These are phyloP conservation scores for Holtermannia corniformis DNA, from an alignment of 768 basidiomycete genomes.

Conservation along the genomic window DNA sequence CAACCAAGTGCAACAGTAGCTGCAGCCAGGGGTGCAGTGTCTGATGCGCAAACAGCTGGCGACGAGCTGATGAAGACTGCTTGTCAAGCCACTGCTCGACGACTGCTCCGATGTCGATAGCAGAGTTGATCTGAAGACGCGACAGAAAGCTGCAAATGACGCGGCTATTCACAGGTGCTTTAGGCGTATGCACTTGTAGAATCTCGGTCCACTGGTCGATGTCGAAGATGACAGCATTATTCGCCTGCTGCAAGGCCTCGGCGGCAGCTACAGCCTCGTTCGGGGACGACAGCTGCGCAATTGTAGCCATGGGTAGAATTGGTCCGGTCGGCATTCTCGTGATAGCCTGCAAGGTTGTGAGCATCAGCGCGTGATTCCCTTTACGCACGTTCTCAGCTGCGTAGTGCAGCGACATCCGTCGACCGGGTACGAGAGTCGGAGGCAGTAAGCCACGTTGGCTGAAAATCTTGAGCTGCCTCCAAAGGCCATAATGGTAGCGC, in stretches of 20 bases:
- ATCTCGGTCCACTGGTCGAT: neutral
- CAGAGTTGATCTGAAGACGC: neutral
- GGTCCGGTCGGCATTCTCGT: no score
- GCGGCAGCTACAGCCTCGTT: neutral
- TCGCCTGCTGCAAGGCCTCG: neutral
- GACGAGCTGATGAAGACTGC: neutral
- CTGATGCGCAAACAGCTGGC: slow-evolving; percentile 6
- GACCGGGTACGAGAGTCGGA: neutral
- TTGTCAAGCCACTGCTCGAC: slow-evolving; percentile 17
- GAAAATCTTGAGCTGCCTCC: neutral
- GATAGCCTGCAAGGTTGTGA: no score
- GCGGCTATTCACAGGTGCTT: neutral
- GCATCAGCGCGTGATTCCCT: no score
- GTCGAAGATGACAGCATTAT: neutral
- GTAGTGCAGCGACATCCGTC: neutral
- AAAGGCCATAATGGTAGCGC: slow-evolving; percentile 7
- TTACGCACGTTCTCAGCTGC: no score
- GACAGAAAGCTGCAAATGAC: neutral
- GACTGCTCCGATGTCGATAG: slow-evolving; percentile 3
- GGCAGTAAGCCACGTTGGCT: neutral
- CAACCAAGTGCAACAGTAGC: slow-evolving; percentile 19
- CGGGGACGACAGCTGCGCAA: no score
- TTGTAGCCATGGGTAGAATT: no score
- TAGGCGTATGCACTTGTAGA: neutral
- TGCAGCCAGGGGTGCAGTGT: neutral